These are phyloP conservation scores for Haplosporangium sp. DNA, from an alignment of 371 early-diverging fungal species.

Conservation along the genomic window DNA sequence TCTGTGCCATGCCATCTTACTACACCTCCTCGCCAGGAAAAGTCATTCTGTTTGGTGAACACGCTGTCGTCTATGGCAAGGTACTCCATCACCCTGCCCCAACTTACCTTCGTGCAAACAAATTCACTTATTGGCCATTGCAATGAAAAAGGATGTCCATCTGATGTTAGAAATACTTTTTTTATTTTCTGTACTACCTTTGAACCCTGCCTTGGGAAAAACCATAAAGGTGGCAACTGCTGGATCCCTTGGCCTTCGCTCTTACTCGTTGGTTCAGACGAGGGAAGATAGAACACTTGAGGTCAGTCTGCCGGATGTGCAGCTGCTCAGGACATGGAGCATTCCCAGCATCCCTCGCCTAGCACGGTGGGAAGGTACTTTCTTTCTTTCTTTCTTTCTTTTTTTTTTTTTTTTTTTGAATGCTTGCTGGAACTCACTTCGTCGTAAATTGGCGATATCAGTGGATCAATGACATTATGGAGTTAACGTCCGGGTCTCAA, in stretches of 20 bases:
- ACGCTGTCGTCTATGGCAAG: constrained; percentile 97
- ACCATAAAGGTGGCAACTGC: constrained; percentile 69
- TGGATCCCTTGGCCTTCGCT: constrained; percentile 77
- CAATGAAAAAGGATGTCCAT: no score
- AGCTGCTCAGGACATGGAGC: constrained; percentile 56
- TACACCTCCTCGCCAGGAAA: constrained; percentile 90
- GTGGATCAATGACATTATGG: no score
- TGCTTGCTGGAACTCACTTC: no score
- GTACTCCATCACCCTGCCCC: constrained; percentile 52
- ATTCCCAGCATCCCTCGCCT: constrained; percentile 56
- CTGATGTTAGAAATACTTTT: background rate
- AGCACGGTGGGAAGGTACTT: constrained; percentile 43
- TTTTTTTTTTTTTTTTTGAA: no score
- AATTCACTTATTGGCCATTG: no score
- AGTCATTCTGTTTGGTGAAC: constrained; percentile 97
- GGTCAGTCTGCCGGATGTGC: constrained; percentile 66
- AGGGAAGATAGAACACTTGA: constrained; percentile 56
- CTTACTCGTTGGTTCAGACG: constrained; percentile 65
- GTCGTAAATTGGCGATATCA: no score
- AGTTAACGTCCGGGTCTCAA: background rate
- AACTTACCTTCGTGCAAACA: no score
- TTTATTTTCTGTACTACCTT: background rate
- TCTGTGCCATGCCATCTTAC: constrained; percentile 37
- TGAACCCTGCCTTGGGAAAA: no score
- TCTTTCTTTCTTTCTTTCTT: background rate